Percentiles rank a stretch among this genome's conserved stretches.
Conservation (phyloP, 1,284 basidiomycete genomes). For the Ustilago bromivora region DNA sequence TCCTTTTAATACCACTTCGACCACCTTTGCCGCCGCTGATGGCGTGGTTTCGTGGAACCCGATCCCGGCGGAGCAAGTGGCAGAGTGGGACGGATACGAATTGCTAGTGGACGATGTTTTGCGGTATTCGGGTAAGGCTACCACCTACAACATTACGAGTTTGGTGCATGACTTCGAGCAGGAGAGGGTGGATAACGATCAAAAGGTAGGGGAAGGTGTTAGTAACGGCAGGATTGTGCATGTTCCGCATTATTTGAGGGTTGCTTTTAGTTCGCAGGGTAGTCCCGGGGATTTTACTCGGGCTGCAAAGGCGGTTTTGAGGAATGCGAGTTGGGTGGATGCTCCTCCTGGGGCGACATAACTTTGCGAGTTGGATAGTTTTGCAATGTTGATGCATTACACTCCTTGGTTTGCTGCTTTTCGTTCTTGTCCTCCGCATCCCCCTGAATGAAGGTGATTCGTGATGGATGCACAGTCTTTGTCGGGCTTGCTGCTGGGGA, state of each 20-base stretch:
- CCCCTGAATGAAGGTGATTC: no score
- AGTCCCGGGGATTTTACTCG: slow-evolving; percentile 83
- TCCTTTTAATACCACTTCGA: slow-evolving; percentile 73
- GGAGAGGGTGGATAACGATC: slow-evolving; percentile 7
- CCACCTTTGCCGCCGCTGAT: slow-evolving; percentile 11
- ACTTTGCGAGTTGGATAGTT: background rate
- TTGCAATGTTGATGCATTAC: no score
- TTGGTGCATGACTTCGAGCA: slow-evolving; percentile 22
- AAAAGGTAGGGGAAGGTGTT: background rate
- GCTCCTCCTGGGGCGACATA: slow-evolving; percentile 44
- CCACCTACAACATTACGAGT: slow-evolving; percentile 66
- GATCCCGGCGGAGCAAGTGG: slow-evolving; percentile 71
- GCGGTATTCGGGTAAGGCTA: slow-evolving; percentile 76
- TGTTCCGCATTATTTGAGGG: slow-evolving; percentile 81
- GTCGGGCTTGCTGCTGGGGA: background rate
- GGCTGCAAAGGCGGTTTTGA: slow-evolving; percentile 78
- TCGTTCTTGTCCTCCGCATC: no score
- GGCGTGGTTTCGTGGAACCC: slow-evolving; percentile 75
- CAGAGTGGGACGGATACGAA: slow-evolving; percentile 79
- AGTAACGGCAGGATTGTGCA: slow-evolving; percentile 72
- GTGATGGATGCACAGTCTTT: background rate
- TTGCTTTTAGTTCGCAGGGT: slow-evolving; percentile 77
- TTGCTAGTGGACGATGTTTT: slow-evolving; percentile 88
- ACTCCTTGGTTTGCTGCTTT: no score
- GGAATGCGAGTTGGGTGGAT: slow-evolving; percentile 81